Percentiles rank a stretch among this genome's conserved stretches.
phyloP scores from a whole-genome alignment of 1,139 yeast genomes.

The Suhomyces guaymorum region DNA sequence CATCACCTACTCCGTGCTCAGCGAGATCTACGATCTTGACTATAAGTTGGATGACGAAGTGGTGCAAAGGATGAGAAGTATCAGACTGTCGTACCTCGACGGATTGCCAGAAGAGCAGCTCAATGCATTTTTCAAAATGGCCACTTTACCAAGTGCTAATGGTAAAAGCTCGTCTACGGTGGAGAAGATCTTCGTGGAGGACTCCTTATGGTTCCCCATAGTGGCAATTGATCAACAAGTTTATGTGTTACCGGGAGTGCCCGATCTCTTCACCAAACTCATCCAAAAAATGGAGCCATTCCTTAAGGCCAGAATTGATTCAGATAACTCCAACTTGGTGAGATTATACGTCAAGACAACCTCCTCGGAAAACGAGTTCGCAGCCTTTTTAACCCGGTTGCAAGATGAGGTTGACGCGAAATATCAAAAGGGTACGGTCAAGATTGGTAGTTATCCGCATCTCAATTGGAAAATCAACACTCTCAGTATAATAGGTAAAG shows the following conservation, averaged over 20 bases:
- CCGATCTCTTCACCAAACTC: conserved; percentile 63
- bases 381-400: conserved; percentile 57
- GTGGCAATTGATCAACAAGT: conserved; percentile 64
- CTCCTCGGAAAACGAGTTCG: conserved; percentile 64
- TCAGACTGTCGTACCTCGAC: conserved; percentile 43
- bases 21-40: conserved; percentile 58
- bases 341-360: conserved; percentile 66
- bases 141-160: conserved; percentile 60
- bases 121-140: conserved; percentile 73
- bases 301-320: conserved; percentile 27
- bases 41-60: conserved; percentile 57
- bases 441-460: conserved; percentile 86
- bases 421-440: conserved; percentile 44
- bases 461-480: conserved; percentile 62
- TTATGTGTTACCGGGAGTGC: conserved; percentile 80
- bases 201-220: conserved; percentile 79
- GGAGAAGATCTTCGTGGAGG: conserved; percentile 52
- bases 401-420: conserved; percentile 48
- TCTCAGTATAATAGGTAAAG: conserved; percentile 65
- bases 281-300: conserved; percentile 34
- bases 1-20: conserved; percentile 72
- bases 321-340: conserved; percentile 27
- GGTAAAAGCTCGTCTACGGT: conserved; percentile 31
- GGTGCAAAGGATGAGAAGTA: conserved; percentile 56
- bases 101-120: conserved; percentile 46